Percentiles rank a stretch among this genome's conserved stretches.
These are phyloP conservation scores for Metschnikowia cubensis DNA, from an alignment of 805 yeast species.

Conservation along the genomic window DNA sequence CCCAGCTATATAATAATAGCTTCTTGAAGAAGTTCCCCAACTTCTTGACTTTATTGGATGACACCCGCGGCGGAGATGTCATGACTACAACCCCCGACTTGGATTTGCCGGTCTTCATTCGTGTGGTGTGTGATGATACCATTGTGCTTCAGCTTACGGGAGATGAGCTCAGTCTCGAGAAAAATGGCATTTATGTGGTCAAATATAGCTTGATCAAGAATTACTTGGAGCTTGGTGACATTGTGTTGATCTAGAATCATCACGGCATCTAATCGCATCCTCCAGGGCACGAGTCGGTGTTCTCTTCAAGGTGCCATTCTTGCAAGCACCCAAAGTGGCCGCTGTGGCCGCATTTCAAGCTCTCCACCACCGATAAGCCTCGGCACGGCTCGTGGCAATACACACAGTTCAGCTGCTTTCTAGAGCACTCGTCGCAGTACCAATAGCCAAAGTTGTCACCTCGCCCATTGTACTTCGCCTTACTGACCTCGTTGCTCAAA, in stretches of 20 bases:
- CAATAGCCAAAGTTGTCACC: conserved; percentile 59
- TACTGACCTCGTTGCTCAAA: conserved; percentile 56
- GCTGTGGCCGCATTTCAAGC: conserved; percentile 76
- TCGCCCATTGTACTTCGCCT: conserved; percentile 27
- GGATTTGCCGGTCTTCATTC: conserved; percentile 72
- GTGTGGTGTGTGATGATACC: conserved; percentile 42
- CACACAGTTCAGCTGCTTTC: conserved; percentile 62
- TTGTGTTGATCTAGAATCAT: conserved; percentile 27
- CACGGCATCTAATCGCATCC: conserved; percentile 44
- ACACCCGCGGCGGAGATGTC: conserved; percentile 50
- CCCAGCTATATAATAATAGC: conserved; percentile 61
- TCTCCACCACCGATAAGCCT: conserved; percentile 58
- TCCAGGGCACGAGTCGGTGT: conserved; percentile 72
- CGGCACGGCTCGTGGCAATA: conserved; percentile 74
- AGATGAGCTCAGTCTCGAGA: conserved; percentile 29
- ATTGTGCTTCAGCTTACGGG: conserved; percentile 26
- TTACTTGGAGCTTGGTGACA: conserved; percentile 36
- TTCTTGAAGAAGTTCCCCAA: conserved; percentile 68
- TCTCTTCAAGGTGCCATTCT: conserved; percentile 68
- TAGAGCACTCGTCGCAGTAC: conserved; percentile 76
- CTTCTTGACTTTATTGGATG: conserved; percentile 69
- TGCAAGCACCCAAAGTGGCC: conserved; percentile 80
- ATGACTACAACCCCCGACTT: conserved; percentile 82
- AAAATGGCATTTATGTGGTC: conserved; percentile 72
- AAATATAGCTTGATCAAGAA: conserved; percentile 48